Percentiles rank a stretch among this genome's conserved stretches.
Evolutionary conservation across 1,284 basidiomycete species (phyloP).

Genomic region (Neonothopanus nambi): DNA sequence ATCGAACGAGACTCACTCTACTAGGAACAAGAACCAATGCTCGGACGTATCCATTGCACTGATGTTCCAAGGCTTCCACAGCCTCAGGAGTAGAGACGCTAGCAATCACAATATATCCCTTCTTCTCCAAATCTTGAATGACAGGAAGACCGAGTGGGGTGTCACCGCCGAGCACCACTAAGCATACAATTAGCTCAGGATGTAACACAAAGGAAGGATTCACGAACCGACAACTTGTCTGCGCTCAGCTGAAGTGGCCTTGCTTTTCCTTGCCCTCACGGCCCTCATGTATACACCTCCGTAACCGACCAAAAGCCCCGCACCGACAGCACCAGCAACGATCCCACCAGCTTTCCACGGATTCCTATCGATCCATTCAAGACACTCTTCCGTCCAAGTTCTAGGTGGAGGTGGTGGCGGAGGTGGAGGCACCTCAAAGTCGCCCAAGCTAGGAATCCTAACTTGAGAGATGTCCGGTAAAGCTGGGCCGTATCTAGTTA

Average conservation of each 20-base stretch:
- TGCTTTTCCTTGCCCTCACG: constrained; percentile 31
- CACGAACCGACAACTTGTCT: constrained; percentile 71
- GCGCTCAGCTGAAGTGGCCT: constrained; percentile 41
- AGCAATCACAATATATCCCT: constrained; percentile 78
- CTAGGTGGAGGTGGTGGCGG: constrained; percentile 59
- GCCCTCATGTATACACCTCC: constrained; percentile 30
- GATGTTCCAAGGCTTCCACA: constrained; percentile 60
- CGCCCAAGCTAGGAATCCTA: constrained; percentile 62
- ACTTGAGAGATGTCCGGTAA: constrained; percentile 66
- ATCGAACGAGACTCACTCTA: constrained; percentile 48
- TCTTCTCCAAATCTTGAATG: constrained; percentile 68
- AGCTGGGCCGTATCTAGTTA: constrained; percentile 74
- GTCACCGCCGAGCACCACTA: constrained; percentile 82
- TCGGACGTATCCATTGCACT: constrained; percentile 71
- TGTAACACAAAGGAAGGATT: not conserved
- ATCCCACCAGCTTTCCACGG: constrained; percentile 59
- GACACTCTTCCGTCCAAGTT: constrained; percentile 45
- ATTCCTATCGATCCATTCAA: constrained; percentile 54
- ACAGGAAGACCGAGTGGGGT: constrained; percentile 66
- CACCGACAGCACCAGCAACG: constrained; percentile 55
- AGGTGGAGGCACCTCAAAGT: constrained; percentile 69
- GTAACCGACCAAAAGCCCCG: constrained; percentile 62
- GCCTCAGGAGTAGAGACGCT: constrained; percentile 70
- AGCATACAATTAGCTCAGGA: constrained; percentile 3
- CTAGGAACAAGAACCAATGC: constrained; percentile 76